These are phyloP conservation scores for Emydomyces testavorans DNA, from an alignment of 2,329 filamentous ascomycete genomes.

Conservation along the genomic window DNA sequence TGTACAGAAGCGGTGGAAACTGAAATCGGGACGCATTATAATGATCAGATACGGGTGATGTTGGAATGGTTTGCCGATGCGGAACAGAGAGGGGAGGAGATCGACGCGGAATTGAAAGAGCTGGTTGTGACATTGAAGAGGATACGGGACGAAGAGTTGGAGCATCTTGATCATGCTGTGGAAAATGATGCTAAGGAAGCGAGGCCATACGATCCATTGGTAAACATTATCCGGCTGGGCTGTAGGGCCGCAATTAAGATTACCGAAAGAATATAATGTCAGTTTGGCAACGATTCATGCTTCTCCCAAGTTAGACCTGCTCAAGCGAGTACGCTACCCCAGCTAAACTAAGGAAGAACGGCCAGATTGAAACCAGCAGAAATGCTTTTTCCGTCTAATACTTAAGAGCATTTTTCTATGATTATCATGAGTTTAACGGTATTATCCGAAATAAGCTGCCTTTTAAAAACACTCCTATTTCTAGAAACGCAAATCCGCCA, in stretches of 20 bases:
- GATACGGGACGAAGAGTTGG: constrained; percentile 90
- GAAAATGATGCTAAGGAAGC: constrained; percentile 87
- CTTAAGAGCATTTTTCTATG: too few species aligned
- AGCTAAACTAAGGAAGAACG: too few species aligned
- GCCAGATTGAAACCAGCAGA: too few species aligned
- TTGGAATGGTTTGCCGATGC: constrained; percentile 70
- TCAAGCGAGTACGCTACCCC: too few species aligned
- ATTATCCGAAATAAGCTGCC: too few species aligned
- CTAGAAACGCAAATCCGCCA: neutral
- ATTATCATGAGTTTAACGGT: too few species aligned
- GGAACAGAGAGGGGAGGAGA: constrained; percentile 63
- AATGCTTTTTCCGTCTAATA: too few species aligned
- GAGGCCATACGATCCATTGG: constrained; percentile 77
- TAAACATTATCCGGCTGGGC: constrained; percentile 75
- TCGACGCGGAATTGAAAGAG: constrained; percentile 63
- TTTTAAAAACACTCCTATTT: too few species aligned
- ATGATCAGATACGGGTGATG: constrained; percentile 72
- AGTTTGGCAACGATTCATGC: neutral
- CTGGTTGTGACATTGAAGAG: constrained; percentile 63
- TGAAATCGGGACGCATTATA: constrained; percentile 93
- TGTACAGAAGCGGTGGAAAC: constrained; percentile 98
- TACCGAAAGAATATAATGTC: constrained; percentile 40
- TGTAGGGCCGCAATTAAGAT: constrained; percentile 90
- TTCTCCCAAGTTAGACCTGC: too few species aligned
- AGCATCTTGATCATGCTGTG: constrained; percentile 91